Percentiles rank a stretch among this genome's conserved stretches.
Conservation (phyloP, 1,139 yeast genomes). For the Hyphopichia burtonii region DNA sequence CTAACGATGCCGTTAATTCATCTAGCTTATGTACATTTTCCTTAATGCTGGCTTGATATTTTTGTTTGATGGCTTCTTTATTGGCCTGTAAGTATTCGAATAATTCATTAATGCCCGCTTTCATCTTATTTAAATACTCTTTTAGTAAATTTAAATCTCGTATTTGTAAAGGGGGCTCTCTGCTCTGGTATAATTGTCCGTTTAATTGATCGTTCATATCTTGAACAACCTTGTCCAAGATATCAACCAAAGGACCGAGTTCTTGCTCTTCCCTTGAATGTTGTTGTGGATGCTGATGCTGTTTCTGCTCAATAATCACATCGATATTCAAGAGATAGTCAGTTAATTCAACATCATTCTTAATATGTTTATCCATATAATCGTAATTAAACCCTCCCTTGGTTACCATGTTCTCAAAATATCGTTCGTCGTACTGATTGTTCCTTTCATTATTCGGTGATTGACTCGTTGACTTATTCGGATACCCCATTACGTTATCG, state of each 20-base stretch:
- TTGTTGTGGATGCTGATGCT: not conserved
- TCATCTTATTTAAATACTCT: no score
- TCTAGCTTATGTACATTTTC: slow-evolving; percentile 28
- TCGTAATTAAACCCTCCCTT: slow-evolving; percentile 24
- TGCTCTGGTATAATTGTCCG: not conserved
- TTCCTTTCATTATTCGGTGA: not conserved
- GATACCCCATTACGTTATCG: not conserved
- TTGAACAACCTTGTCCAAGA: slow-evolving; percentile 3
- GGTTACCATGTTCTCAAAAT: slow-evolving; percentile 16
- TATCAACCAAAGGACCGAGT: not conserved
- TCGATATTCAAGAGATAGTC: slow-evolving; percentile 36
- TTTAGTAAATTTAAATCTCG: slow-evolving; percentile 8
- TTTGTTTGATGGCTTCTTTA: slow-evolving; percentile 16
- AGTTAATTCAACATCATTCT: slow-evolving; percentile 27
- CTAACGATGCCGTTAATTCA: slow-evolving; percentile 25
- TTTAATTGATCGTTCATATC: slow-evolving; percentile 1
- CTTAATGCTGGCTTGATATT: slow-evolving; percentile 26
- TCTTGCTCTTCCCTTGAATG: slow-evolving; percentile 2
- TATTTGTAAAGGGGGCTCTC: not conserved
- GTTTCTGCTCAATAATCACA: slow-evolving; percentile 14
- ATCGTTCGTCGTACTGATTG: not conserved
- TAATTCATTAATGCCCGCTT: slow-evolving; percentile 9
- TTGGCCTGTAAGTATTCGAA: slow-evolving; percentile 13
- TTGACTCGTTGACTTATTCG: not conserved
- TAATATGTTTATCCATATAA: slow-evolving; percentile 13